phyloP scores from a whole-genome alignment of 352 stramenopile genomes.

The Aphanomyces astaci region DNA sequence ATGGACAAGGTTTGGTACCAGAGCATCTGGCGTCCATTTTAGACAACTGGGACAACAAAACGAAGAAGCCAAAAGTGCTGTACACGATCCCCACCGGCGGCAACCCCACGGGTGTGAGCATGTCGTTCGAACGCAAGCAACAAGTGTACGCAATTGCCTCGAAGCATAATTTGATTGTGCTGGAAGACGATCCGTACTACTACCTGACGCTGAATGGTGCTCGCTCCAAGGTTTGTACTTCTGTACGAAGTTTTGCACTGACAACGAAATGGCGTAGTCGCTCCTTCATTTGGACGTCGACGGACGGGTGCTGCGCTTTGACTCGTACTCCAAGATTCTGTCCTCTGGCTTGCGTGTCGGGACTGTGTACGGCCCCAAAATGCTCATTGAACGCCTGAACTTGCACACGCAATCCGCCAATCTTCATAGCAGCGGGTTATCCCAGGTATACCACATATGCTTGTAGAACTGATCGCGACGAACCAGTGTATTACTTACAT shows the following conservation, averaged over 20 bases:
- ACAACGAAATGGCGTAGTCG: conserved; percentile 8
- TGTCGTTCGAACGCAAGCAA: conserved; percentile 30
- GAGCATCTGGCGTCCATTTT: conserved; percentile 28
- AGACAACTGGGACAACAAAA: conserved; percentile 23
- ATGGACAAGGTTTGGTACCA: conserved; percentile 35
- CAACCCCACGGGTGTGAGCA: conserved; percentile 43
- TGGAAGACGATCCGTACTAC: conserved; percentile 60
- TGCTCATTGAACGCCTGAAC: conserved; percentile 36
- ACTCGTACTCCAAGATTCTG: conserved; percentile 48
- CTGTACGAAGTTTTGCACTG: neutral
- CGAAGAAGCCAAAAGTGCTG: conserved; percentile 30
- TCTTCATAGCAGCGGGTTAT: conserved; percentile 40
- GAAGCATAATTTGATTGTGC: conserved; percentile 40
- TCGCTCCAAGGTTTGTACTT: conserved; percentile 14
- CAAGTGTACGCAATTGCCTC: conserved; percentile 34
- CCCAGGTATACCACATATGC: conserved; percentile 26
- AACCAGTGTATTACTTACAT: neutral
- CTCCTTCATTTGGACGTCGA: conserved; percentile 41
- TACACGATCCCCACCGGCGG: conserved; percentile 47
- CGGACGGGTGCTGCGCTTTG: conserved; percentile 45
- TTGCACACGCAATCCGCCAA: conserved; percentile 40
- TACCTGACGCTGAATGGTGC: conserved; percentile 35
- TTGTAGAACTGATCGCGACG: too few relatives aligned
- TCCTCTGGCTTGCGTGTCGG: conserved; percentile 40
- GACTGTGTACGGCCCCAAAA: conserved; percentile 38